A percentile compares a stretch with the other conserved stretches of the same genome.
phyloP scores from a whole-genome alignment of 306 rosid genomes.

The Clitoria ternatea region DNA sequence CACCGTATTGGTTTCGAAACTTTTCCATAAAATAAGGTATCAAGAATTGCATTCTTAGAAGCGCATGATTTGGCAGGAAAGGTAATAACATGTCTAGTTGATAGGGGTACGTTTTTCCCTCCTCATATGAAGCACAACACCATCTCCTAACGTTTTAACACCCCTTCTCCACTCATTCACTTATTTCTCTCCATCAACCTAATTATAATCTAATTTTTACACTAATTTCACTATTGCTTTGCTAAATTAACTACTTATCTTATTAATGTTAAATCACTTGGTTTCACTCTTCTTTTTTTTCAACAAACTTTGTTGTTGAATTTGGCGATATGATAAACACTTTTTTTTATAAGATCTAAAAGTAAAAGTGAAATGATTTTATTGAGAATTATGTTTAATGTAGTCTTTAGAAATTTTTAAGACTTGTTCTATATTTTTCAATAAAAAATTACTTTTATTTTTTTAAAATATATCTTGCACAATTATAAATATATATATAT shows the following conservation, averaged over 20 bases:
- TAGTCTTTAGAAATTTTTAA: too few relatives aligned
- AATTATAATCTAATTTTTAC: too few relatives aligned
- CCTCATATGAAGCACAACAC: conserved; percentile 35
- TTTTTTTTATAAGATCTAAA: too few relatives aligned
- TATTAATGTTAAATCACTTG: background rate
- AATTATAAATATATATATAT: too few relatives aligned
- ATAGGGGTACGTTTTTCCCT: conserved; percentile 32
- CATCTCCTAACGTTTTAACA: conserved; percentile 33
- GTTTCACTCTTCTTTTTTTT: too few relatives aligned
- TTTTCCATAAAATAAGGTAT: conserved; percentile 31
- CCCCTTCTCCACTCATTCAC: conserved; percentile 27
- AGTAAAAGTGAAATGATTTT: too few relatives aligned
- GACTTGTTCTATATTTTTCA: too few relatives aligned
- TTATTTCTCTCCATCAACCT: too few relatives aligned
- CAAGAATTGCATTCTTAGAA: conserved; percentile 15
- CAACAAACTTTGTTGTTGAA: too few relatives aligned
- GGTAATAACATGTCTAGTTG: conserved; percentile 49
- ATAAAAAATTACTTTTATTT: too few relatives aligned
- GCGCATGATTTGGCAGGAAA: conserved; percentile 40
- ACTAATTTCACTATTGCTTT: background rate
- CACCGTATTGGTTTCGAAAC: conserved; percentile 24
- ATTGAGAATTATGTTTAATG: too few relatives aligned
- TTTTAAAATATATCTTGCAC: too few relatives aligned
- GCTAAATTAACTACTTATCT: background rate
- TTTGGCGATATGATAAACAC: background rate